phyloP scores from a whole-genome alignment of 116 monocot genomes.

The Phalaenopsis hybrid region DNA sequence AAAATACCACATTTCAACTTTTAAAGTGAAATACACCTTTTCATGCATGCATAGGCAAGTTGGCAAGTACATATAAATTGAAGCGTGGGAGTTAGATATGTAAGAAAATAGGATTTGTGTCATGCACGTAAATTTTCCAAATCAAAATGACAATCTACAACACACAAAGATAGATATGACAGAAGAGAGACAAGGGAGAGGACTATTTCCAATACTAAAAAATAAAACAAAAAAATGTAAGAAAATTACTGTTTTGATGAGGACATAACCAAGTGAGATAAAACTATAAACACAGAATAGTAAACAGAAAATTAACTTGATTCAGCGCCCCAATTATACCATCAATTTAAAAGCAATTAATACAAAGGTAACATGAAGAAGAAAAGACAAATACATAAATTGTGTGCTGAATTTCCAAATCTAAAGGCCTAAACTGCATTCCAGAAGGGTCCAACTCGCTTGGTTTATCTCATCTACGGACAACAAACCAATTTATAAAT shows the following conservation, averaged over 20 bases:
- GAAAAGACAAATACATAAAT: not conserved
- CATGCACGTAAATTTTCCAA: no score
- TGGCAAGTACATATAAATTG: no score
- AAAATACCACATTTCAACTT: no score
- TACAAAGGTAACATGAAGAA: not conserved
- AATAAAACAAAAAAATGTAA: not conserved
- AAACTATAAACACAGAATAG: not conserved
- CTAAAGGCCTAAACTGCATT: not conserved
- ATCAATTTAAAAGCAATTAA: not conserved
- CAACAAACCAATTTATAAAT: not conserved
- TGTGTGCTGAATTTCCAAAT: not conserved
- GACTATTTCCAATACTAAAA: not conserved
- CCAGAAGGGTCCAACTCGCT: not conserved
- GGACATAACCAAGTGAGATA: not conserved
- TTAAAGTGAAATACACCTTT: no score
- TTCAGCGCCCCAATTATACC: not conserved
- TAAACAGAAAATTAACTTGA: not conserved
- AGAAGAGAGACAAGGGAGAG: not conserved
- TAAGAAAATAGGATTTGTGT: no score
- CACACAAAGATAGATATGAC: not conserved
- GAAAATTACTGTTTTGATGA: not conserved
- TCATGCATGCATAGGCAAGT: no score
- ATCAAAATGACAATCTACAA: not conserved
- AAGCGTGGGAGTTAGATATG: no score
- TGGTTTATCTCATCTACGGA: not conserved